Evolutionary conservation across 1,139 yeast genomes (phyloP), one percentile per base, ranked within the genome.

Genomic region (Ogataea hybrid): DNA sequence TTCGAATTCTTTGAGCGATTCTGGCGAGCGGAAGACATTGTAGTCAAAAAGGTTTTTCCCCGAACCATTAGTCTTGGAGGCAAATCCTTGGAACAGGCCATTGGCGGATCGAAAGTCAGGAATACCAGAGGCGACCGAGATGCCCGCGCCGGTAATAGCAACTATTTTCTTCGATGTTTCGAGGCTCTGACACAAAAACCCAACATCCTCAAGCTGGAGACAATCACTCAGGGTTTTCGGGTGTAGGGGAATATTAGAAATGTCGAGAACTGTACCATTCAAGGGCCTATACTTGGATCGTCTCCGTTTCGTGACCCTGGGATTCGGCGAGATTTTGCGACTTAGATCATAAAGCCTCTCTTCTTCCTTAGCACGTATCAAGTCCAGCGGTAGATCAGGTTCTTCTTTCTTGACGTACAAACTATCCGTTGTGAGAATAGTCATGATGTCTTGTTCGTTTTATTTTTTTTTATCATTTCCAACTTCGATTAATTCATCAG

Each of bases 61-160:
- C 23, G 79, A 78, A 4, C 79, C 71, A 3, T 48, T 49, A 0
- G 53, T 30, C 30, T 57, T 57, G 2, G 60, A 43, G 5, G 62
- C 51, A 20, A 84, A 75, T 41, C 81, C 71, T 48, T 81, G 77
- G 61, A 87, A 87, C 33, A 87, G 67, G 3, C 95, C 96, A 50
- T 81, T 77, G 11, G 82, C 70, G 0, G 95, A 85, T 48, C 96
- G 68, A 59, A 88, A 88, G 60, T 88, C 96, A 2, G 96, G 96
- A 32, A 88, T 87, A 2, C 96, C 96, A 0, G 95, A 88, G 33
- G 85, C 85, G 44, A 90, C 92, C 21, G 95, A 85, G 25, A 86
- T 79, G 3, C 96, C 96, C 9, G 96, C 96, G 4, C 96, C 96
- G 0, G 92, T 79, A 27, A 88, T 71, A 16, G 79, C 71, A 1